These are phyloP conservation scores for Flueggea neowawraea DNA, from an alignment of 441 rosid genomes.

Conservation along the genomic window DNA sequence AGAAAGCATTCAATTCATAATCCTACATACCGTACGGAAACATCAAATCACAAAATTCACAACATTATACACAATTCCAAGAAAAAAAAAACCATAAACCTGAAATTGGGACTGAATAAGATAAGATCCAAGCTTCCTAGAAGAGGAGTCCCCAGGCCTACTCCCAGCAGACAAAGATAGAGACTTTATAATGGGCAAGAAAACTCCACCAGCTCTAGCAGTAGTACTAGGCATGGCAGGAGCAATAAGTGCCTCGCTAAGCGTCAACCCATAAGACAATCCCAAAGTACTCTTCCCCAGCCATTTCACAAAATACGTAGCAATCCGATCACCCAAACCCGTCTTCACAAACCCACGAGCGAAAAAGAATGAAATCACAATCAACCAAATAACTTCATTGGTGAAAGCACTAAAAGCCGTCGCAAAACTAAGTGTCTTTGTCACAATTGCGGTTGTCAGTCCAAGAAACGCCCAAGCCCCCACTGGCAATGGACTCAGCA, in stretches of 20 bases:
- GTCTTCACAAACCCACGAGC: slow-evolving; percentile 97
- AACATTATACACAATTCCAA: background rate
- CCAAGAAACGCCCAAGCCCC: slow-evolving; percentile 98
- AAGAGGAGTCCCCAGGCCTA: slow-evolving; percentile 62
- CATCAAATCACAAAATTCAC: too few species aligned
- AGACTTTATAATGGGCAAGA: slow-evolving; percentile 87
- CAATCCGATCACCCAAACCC: slow-evolving; percentile 88
- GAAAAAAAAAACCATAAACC: slow-evolving; percentile 28
- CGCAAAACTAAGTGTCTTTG: slow-evolving; percentile 63
- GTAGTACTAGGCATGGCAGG: slow-evolving; percentile 98
- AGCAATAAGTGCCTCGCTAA: slow-evolving; percentile 88
- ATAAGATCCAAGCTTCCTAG: slow-evolving; percentile 75
- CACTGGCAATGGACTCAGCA: slow-evolving; percentile 79
- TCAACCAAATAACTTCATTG: slow-evolving; percentile 86
- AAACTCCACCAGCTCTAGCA: slow-evolving; percentile 96
- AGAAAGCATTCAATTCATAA: too few species aligned
- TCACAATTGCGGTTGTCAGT: slow-evolving; percentile 64
- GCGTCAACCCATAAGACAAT: slow-evolving; percentile 71
- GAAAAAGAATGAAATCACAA: slow-evolving; percentile 93
- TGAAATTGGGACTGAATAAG: slow-evolving; percentile 80
- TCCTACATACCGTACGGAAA: too few species aligned
- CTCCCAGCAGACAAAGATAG: slow-evolving; percentile 84
- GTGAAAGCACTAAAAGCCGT: slow-evolving; percentile 87
- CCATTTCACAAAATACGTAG: slow-evolving; percentile 91
- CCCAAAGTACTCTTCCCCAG: slow-evolving; percentile 87